Evolutionary conservation across 495 filamentous ascomycete species (phyloP), one percentile per base, ranked within the genome.

Genomic region (Clavariopsis aquatica): DNA sequence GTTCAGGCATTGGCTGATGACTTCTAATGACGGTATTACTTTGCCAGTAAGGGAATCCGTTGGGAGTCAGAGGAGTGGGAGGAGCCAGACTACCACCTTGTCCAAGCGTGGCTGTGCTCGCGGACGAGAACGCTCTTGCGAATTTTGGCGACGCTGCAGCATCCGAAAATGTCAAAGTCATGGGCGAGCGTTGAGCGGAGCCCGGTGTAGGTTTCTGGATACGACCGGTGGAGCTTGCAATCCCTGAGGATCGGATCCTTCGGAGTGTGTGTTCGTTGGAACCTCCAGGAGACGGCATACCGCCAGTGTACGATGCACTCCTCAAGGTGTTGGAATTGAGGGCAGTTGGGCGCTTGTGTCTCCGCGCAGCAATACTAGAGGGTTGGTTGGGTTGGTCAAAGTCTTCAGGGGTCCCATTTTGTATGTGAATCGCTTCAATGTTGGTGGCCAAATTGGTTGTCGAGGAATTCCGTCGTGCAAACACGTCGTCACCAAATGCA

Each of bases 171-270:
- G 60, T 72, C 38, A 73, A 57, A 22, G 64, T 60, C 28, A 77
- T 53, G 0, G 76, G 76, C n/a, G 76, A 78, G 3, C 74, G 71
- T 62, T 78, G 76, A n/a, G 74, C 70, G 1, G 76, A 75, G 20
- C 72, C 70, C 15, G 67, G 60, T 13, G 22, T 59, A 4, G 66
- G 29, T 67, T 78, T 77, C 47, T 73, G 71, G 22, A 77, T 63
- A 22, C 76, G 74, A 5, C 76, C 75, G 19, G 72, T 69, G 29
- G 66, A 45, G 49, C 66, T 63, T 17, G 65, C 47, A 49, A 69
- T 58, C 9, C 69, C 69, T 7, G 72, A 70, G 17, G 76, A 78
- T 52, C 71, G 53, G 54, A 78, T 77, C 47, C 76, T 74, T 9
- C 75, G 76, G 13, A 78, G 62, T 3, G 62, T 57, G 17, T 73